These are phyloP conservation scores for Penicillium rolfsii DNA, from an alignment of 2,329 filamentous ascomycete species.

Conservation along the genomic window DNA sequence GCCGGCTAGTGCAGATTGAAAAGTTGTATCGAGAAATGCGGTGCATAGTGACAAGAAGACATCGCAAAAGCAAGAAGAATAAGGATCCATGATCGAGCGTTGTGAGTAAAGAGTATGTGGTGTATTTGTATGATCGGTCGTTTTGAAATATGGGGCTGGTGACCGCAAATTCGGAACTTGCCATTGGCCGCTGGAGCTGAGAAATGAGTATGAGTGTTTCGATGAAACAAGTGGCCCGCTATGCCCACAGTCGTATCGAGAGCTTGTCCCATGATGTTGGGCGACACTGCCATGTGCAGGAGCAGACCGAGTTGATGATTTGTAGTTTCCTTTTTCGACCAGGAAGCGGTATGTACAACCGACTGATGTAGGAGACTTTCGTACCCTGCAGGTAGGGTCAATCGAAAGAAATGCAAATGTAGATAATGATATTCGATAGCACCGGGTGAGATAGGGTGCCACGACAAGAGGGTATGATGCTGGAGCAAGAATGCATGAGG, in stretches of 20 bases:
- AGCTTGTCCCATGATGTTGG: not conserved
- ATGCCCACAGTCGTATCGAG: conserved; percentile 5
- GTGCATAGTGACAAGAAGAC: not conserved
- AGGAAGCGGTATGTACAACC: conserved; percentile 21
- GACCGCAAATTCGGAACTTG: not conserved
- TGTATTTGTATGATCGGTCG: not conserved
- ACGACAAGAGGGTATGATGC: conserved; percentile 19
- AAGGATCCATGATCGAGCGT: not conserved
- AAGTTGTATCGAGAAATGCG: conserved; percentile 9
- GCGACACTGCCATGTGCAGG: conserved; percentile 9
- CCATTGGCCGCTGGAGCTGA: not conserved
- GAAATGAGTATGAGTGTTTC: not conserved
- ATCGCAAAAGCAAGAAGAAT: not conserved
- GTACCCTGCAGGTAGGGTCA: conserved; percentile 7
- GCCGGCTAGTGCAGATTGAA: not conserved
- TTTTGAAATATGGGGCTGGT: not conserved
- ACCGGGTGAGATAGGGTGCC: conserved; percentile 6
- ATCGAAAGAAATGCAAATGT: conserved; percentile 8
- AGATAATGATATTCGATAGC: conserved; percentile 6
- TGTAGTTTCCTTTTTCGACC: conserved; percentile 8
- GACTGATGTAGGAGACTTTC: conserved; percentile 9
- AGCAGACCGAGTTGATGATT: conserved; percentile 2
- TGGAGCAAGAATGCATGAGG: conserved; percentile 14
- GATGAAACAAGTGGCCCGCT: conserved; percentile 8
- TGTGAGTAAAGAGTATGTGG: not conserved